These are phyloP conservation scores for Sporothrix inflata DNA, from an alignment of 2,329 filamentous ascomycete genomes.

Conservation along the genomic window DNA sequence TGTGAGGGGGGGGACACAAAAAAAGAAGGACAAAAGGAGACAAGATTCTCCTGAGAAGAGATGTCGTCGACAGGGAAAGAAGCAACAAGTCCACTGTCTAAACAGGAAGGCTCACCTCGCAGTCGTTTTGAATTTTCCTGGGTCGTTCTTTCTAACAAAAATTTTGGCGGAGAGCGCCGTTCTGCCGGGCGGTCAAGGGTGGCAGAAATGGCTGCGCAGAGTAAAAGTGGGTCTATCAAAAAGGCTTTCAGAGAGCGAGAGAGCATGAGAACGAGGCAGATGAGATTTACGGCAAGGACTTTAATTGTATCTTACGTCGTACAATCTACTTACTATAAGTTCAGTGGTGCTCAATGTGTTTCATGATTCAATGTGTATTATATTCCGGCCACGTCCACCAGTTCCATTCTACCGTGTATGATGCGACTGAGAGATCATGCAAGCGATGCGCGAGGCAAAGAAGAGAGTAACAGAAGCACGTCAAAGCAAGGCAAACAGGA, in stretches of 20 bases:
- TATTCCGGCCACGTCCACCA: not conserved
- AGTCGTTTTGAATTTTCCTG: conserved; percentile 21
- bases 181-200: conserved; percentile 33
- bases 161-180: conserved; percentile 34
- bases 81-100: not conserved
- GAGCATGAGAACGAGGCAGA: too few relatives aligned
- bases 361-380: conserved; percentile 2
- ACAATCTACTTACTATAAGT: too few relatives aligned
- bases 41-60: conserved; percentile 4
- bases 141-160: conserved; percentile 21
- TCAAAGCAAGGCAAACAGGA: conserved; percentile 6
- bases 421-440: not conserved
- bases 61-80: conserved; percentile 19
- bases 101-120: not conserved
- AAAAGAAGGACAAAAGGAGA: not conserved
- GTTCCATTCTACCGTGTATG: conserved; percentile 18
- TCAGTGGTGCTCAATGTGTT: not conserved
- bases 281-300: too few relatives aligned
- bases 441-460: conserved; percentile 6
- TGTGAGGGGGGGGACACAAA: conserved; percentile 23
- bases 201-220: conserved; percentile 12
- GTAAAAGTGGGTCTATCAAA: conserved; percentile 24
- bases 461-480: not conserved
- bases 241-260: not conserved
- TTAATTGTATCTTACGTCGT: too few relatives aligned